phyloP scores from a whole-genome alignment of 495 filamentous ascomycete species.

The Amphirosellinia nigrospora region DNA sequence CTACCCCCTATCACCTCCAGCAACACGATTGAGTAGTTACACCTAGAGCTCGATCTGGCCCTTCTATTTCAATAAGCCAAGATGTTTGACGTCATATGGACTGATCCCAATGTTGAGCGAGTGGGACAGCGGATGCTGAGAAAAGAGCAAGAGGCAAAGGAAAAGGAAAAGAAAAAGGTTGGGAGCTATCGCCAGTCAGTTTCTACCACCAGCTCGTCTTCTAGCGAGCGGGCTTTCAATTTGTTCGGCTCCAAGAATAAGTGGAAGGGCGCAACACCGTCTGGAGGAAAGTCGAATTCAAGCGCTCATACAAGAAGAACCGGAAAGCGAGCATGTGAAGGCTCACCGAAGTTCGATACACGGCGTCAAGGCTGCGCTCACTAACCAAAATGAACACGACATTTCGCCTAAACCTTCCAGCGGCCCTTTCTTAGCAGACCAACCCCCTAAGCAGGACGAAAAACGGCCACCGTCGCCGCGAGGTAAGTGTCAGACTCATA shows the following conservation, averaged over 20 bases:
- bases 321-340: background rate
- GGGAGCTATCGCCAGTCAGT: conserved; percentile 38
- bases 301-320: background rate
- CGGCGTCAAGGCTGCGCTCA: conserved; percentile 32
- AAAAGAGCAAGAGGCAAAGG: conserved; percentile 44
- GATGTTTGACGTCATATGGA: conserved; percentile 63
- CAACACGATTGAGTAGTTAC: background rate
- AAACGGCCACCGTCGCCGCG: conserved; percentile 33
- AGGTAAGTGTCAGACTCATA: conserved; percentile 27
- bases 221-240: conserved; percentile 40
- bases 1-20: background rate
- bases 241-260: conserved; percentile 42
- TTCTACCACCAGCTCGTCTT: conserved; percentile 46
- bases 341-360: conserved; percentile 29
- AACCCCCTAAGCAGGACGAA: conserved; percentile 29
- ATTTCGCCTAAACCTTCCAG: conserved; percentile 28
- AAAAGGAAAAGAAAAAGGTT: conserved; percentile 40
- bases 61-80: conserved; percentile 3
- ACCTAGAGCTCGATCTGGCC: background rate
- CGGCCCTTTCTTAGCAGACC: conserved; percentile 30
- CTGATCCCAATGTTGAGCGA: conserved; percentile 51
- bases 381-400: conserved; percentile 28
- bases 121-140: conserved; percentile 51
- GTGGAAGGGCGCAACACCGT: conserved; percentile 32
- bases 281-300: conserved; percentile 23